Base-by-base conservation (phyloP, 495 filamentous ascomycete genomes). In the Rhypophila decipiens region DNA sequence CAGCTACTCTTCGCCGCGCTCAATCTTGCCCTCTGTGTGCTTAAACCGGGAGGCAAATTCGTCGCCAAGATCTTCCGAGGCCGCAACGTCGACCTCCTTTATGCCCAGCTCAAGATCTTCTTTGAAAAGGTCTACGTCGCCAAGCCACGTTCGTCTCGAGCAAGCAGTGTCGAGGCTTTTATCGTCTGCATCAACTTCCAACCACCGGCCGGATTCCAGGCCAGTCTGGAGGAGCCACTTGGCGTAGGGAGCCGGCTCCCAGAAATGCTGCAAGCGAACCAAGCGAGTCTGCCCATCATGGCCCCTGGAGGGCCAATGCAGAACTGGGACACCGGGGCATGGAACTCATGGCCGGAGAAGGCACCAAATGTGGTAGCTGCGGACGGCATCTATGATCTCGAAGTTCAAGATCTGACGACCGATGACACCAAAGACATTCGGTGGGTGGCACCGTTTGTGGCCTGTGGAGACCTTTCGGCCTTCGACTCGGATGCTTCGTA, bases 1-100 rank as follows among this genome's bases (percentile, higher is more conserved):
- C 91, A 96, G 66, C 79, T 98, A 17, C 84, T 98, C 43, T 95
- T 90, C 62, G 86, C 90, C 2, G 93, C 93, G 0, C 76, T 98
- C 13, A 95, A 95, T 61, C 80, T 98, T 2, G 87, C 93, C 8
- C 74, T 95, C 9, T 91, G 89, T 60, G 88, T 96, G 27, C 78
- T 98, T 34, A 84, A 86, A 20, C 89, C 89, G 0, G 93, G 94
- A 22, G 93, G 94, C 43, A 94, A 86, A 55, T 98, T 98, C 56
- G 90, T 98, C 8, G 91, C 93, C 7, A 98, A 98, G 70, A 96
- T 98, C 53, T 98, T 98, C 71, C 74, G 93, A 11, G 90, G 87
- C 27, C 84, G 89, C 51, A 91, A 96, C 56, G 89, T 96, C 12
- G 90, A 96, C 56, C 69, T 96, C 3, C 77, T 96, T 2, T 96